These are phyloP conservation scores for Penicillium manginii DNA, from an alignment of 495 filamentous ascomycete species.

Conservation along the genomic window DNA sequence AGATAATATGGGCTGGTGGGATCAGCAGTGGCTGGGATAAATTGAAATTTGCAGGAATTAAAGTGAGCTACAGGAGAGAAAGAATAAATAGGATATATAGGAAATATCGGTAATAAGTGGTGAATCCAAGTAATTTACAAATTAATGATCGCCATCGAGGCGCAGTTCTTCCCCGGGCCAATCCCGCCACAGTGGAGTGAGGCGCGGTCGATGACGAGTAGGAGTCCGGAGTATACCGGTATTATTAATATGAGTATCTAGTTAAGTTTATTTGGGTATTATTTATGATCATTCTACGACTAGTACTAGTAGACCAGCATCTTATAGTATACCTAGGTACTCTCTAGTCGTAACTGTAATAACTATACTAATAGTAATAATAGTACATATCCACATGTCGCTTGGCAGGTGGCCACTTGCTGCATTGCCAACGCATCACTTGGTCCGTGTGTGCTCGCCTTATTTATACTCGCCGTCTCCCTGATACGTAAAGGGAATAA, in stretches of 20 bases:
- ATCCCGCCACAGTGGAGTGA: constrained; percentile 12
- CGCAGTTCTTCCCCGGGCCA: constrained; percentile 11
- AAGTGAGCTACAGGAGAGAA: not conserved
- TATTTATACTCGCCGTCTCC: constrained; percentile 12
- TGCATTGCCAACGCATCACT: constrained; percentile 31
- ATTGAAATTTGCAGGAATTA: not conserved
- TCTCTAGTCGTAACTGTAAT: too few relatives aligned
- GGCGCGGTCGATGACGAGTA: constrained; percentile 8
- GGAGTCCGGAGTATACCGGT: too few relatives aligned
- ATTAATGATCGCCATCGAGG: not conserved
- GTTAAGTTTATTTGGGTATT: too few relatives aligned
- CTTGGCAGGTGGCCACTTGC: constrained; percentile 22
- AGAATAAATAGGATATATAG: not conserved
- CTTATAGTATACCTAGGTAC: too few relatives aligned
- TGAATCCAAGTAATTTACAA: not conserved
- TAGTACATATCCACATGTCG: constrained; percentile 3
- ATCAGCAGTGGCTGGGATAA: not conserved
- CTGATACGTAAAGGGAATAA: too few relatives aligned
- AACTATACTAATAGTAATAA: too few relatives aligned
- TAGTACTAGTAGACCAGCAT: too few relatives aligned
- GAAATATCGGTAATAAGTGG: not conserved
- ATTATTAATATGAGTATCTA: too few relatives aligned
- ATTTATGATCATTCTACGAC: too few relatives aligned
- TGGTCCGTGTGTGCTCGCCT: constrained; percentile 26
- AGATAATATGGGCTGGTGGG: too few relatives aligned